phyloP scores from a whole-genome alignment of 805 yeast genomes.

The Teunomyces tritomae region DNA sequence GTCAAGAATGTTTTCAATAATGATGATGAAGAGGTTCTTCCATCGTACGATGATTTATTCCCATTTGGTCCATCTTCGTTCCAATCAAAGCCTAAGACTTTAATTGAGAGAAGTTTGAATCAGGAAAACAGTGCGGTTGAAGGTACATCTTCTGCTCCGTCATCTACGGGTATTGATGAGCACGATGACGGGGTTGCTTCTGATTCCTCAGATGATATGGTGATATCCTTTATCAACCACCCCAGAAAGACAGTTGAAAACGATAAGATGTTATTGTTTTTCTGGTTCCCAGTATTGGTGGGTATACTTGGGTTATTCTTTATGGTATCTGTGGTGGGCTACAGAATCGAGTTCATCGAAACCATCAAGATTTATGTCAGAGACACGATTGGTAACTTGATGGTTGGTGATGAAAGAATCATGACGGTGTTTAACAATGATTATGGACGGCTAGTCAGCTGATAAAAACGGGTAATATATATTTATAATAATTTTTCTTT shows the following conservation, averaged over 20 bases:
- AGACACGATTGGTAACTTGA: slow-evolving; percentile 37
- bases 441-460: not conserved
- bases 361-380: slow-evolving; percentile 32
- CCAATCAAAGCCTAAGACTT: slow-evolving; percentile 31
- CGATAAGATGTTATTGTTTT: slow-evolving; percentile 82
- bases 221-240: slow-evolving; percentile 39
- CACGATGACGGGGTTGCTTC: slow-evolving; percentile 35
- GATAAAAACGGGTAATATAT: not conserved
- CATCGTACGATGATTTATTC: slow-evolving; percentile 73
- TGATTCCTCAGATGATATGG: slow-evolving; percentile 45
- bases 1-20: slow-evolving; percentile 42
- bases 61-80: slow-evolving; percentile 44
- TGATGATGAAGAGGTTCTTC: slow-evolving; percentile 43
- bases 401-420: slow-evolving; percentile 44
- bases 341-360: slow-evolving; percentile 36
- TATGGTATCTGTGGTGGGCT: slow-evolving; percentile 40
- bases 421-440: slow-evolving; percentile 32
- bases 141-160: not conserved
- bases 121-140: slow-evolving; percentile 8
- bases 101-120: slow-evolving; percentile 32
- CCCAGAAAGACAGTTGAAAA: slow-evolving; percentile 54
- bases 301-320: slow-evolving; percentile 51
- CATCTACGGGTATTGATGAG: slow-evolving; percentile 6
- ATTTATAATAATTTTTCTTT: not conserved
- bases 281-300: slow-evolving; percentile 83